Percentiles rank a stretch among this genome's conserved stretches.
These are phyloP conservation scores for Fusarium sp. DNA, from an alignment of 2,329 filamentous ascomycete species.

Conservation along the genomic window DNA sequence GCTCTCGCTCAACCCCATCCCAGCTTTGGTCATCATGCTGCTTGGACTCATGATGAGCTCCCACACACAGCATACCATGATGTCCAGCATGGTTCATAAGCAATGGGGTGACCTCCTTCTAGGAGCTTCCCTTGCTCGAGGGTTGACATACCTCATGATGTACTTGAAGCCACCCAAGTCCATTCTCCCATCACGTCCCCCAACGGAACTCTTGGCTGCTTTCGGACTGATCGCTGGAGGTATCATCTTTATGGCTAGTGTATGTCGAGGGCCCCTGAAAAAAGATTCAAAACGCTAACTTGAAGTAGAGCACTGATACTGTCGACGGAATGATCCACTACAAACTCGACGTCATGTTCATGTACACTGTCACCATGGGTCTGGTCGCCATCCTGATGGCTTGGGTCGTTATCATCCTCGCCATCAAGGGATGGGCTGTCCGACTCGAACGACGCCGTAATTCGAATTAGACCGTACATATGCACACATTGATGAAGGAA, in stretches of 20 bases:
- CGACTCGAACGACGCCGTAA: conserved; percentile 53
- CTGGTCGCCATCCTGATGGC: conserved; percentile 86
- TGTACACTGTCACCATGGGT: conserved; percentile 89
- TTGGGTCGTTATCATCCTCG: conserved; percentile 80
- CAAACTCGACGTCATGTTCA: conserved; percentile 88
- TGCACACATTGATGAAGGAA: neutral
- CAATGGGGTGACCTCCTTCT: conserved; percentile 92
- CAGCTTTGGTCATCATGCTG: conserved; percentile 84
- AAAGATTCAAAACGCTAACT: neutral
- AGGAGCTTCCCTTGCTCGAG: conserved; percentile 81
- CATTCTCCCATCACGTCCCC: conserved; percentile 82
- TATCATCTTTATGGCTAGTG: conserved; percentile 91
- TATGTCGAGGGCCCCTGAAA: conserved; percentile 56
- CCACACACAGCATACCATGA: conserved; percentile 84
- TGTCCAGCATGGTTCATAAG: conserved; percentile 90
- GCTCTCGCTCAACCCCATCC: conserved; percentile 88
- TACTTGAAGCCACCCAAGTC: conserved; percentile 86
- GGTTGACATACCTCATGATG: conserved; percentile 80
- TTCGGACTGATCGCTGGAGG: conserved; percentile 92
- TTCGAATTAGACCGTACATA: neutral
- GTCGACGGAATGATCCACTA: conserved; percentile 81
- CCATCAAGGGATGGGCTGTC: conserved; percentile 88
- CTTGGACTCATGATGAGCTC: conserved; percentile 96
- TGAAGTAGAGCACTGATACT: conserved; percentile 74
- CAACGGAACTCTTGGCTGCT: conserved; percentile 85